A percentile compares a stretch with the other conserved stretches of the same genome.
These are phyloP conservation scores for Tricholoma sp. DNA, from an alignment of 768 basidiomycete species.

Conservation along the genomic window DNA sequence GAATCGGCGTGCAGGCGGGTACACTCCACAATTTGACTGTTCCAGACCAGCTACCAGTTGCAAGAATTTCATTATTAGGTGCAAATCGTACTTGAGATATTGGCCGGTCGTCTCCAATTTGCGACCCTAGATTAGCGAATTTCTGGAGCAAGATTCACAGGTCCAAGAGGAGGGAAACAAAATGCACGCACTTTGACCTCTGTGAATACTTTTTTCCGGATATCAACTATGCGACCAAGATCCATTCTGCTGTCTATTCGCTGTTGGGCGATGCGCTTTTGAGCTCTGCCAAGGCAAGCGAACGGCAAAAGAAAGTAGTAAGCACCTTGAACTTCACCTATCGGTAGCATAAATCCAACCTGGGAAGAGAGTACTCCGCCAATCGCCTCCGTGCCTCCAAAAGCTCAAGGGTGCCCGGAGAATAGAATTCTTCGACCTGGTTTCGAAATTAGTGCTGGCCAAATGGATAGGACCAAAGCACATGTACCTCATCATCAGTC, in stretches of 20 bases:
- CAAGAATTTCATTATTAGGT: conserved; percentile 82
- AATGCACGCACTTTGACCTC: conserved; percentile 73
- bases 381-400: conserved; percentile 80
- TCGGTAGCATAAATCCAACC: conserved; percentile 71
- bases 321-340: conserved; percentile 67
- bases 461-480: background rate
- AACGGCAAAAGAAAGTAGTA: conserved; percentile 46
- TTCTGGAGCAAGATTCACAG: conserved; percentile 33
- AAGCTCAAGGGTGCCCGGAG: conserved; percentile 83
- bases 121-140: conserved; percentile 90
- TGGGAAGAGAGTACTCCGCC: conserved; percentile 92
- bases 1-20: conserved; percentile 78
- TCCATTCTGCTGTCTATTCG: conserved; percentile 84
- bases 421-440: conserved; percentile 94
- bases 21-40: conserved; percentile 94
- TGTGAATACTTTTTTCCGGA: conserved; percentile 84
- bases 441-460: background rate
- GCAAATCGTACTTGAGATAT: conserved; percentile 93
- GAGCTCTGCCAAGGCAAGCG: conserved; percentile 72
- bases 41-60: conserved; percentile 96
- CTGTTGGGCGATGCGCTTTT: conserved; percentile 91
- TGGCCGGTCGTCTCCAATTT: conserved; percentile 96
- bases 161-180: background rate
- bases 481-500: conserved; percentile 69
- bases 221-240: conserved; percentile 83